Evolutionary conservation across 148 eudicot species (phyloP).

Genomic region (Suaeda aralocaspica): DNA sequence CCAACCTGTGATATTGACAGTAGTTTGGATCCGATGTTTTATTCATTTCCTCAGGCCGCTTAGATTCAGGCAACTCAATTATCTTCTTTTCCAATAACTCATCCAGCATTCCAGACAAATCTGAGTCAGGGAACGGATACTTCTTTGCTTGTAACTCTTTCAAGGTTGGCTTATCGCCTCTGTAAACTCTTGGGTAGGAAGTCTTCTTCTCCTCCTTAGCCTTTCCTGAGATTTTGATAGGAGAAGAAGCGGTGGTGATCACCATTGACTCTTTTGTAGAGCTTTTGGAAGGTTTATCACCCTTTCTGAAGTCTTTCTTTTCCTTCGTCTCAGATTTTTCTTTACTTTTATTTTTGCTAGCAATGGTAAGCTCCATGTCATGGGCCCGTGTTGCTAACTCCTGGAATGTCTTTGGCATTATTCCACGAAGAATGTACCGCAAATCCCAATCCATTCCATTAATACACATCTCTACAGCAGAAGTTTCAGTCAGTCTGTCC

Average conservation of each 20-base stretch:
- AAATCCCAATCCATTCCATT: too few relatives aligned
- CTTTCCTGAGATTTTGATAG: not conserved
- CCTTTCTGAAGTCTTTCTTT: not conserved
- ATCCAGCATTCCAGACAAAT: conserved; percentile 14
- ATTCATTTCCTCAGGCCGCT: not conserved
- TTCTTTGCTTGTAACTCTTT: conserved; percentile 17
- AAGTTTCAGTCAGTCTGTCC: too few relatives aligned
- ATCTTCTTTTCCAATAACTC: not conserved
- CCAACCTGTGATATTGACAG: not conserved
- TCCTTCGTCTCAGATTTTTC: not conserved
- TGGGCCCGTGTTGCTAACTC: too few relatives aligned
- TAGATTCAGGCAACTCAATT: not conserved
- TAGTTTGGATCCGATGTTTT: not conserved
- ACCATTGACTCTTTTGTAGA: not conserved
- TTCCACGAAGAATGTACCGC: too few relatives aligned
- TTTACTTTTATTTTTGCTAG: not conserved
- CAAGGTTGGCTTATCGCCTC: not conserved
- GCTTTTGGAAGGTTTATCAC: not conserved
- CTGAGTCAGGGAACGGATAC: conserved; percentile 7
- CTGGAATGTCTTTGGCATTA: too few relatives aligned
- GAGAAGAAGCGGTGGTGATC: not conserved
- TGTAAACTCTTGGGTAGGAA: not conserved
- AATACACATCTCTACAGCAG: too few relatives aligned
- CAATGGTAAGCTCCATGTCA: not conserved
- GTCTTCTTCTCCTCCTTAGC: not conserved